A percentile compares a stretch with the other conserved stretches of the same genome.
These are phyloP conservation scores for Cinchona pubescens DNA, from an alignment of 257 asterid species.

Conservation along the genomic window DNA sequence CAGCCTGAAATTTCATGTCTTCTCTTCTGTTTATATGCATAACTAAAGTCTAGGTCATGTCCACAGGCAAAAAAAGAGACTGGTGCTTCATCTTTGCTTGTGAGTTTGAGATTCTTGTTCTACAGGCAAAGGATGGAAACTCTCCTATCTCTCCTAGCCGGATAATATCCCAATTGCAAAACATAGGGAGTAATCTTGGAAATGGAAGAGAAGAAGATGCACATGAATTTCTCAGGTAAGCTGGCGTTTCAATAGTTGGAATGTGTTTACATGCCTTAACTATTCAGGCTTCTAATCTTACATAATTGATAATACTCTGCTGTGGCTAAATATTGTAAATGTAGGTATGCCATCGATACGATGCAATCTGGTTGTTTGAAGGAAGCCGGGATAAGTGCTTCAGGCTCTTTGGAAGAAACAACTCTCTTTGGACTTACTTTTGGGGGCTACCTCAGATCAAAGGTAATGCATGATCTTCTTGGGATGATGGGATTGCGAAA, in stretches of 20 bases:
- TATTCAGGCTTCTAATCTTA: background rate
- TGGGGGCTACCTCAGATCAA: slow-evolving; percentile 87
- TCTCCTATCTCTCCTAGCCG: slow-evolving; percentile 60
- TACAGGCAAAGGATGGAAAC: slow-evolving; percentile 47
- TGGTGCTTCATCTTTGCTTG: slow-evolving; percentile 92
- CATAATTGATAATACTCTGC: background rate
- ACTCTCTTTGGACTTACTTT: slow-evolving; percentile 73
- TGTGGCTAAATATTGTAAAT: slow-evolving; percentile 9
- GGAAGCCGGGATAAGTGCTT: slow-evolving; percentile 46
- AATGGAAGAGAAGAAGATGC: slow-evolving; percentile 89
- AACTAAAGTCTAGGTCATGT: slow-evolving; percentile 15
- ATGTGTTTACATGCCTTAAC: background rate
- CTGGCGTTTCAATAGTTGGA: background rate
- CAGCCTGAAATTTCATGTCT: background rate
- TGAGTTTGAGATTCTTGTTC: slow-evolving; percentile 60
- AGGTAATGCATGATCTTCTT: slow-evolving; percentile 41
- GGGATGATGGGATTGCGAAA: slow-evolving; percentile 14
- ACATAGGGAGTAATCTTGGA: slow-evolving; percentile 61
- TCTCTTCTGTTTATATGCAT: slow-evolving; percentile 2
- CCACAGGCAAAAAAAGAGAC: slow-evolving; percentile 50
- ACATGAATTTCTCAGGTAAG: slow-evolving; percentile 83
- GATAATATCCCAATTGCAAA: slow-evolving; percentile 56
- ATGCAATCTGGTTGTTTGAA: slow-evolving; percentile 69
- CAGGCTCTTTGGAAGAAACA: slow-evolving; percentile 54
- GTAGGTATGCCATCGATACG: slow-evolving; percentile 65